Base-by-base conservation (phyloP, 202 grass and related monocot genomes). In the Zizania palustris region DNA sequence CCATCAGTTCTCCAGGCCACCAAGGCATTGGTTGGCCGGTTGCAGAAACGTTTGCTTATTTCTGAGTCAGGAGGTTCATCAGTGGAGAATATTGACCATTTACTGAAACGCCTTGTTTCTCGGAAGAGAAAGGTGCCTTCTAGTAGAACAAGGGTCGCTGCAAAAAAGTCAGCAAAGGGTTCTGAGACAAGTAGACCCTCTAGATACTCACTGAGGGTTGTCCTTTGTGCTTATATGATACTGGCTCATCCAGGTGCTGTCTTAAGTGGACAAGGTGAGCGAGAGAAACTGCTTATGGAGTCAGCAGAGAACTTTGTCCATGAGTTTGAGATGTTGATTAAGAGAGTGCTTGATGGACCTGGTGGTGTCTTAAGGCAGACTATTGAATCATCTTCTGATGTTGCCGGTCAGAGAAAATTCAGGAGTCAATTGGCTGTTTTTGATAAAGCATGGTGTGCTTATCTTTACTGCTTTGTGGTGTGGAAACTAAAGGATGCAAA, bases 401-500 rank as follows among this genome's bases (percentile, higher is more conserved):
- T 79, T 79, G 55, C 71, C 14, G 22, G 35, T n/a, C 80, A 89
- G 22, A 67, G 69, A 39, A 86, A 72, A 74, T 89, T 99, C 63
- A 88, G 72, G 34, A 28, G 12, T 53, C 87, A 93, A 65, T 71
- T 99, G 78, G 71, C 58, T 79, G 48, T 50, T 65, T 99, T 99
- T 65, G 96, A 99, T 75, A 86, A 82, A 46, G 87, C 85, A 1
- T 99, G 96, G 96, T 89, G 92, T 19, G 38, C 73, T 37, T 99
- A 99, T 81, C 79, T 99, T 72, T 99, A 95, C 83, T 7, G 54
- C 7, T 99, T 99, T 83, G 91, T 99, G 59, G 89, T 85, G 9
- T 99, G 96, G 96, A 99, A 99, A 68, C 78, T 90, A 42, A 99
- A 99, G 77, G 96, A 99, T 85, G 96, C 89, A 75, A 99, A 78